Base-by-base conservation (phyloP, 192 early-diverging fungal species). In the Backusella tuberculispora region DNA sequence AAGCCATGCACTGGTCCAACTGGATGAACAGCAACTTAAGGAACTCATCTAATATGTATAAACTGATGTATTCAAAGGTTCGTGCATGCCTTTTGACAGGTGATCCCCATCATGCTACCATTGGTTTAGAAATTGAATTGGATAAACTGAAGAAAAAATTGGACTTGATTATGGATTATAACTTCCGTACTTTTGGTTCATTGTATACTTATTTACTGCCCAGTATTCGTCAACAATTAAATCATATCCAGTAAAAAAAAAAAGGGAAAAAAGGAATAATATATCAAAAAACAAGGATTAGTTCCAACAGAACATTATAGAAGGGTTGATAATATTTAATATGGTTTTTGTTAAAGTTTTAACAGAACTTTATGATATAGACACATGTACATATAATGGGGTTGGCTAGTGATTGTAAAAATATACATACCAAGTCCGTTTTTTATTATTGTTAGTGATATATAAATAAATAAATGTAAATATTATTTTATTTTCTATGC, bases 21-120 rank as follows among this genome's bases (percentile, higher is more conserved):
- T 75, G 74, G 75, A 63, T 76, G 34, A 56, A 63, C 15, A 69
- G 70, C 5, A 70, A 76, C 45, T 69, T 71, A 19, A 40, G 75
- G 8, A 63, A 60, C 4, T 46, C 46, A 19, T 75, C 74, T 12
- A 15, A 34, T 10, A 65, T 75, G 5, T 75, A 75, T 69, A 41
- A 26, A 9, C 29, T 75, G 3, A 68, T 75, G 66, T 69, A 75
- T 60, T 38, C 68, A 14, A 66, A 66, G 40, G 45, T 69, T 1
- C n/a, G 45, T 3, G 19, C 44, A 5, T 45, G 24, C 7, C 13
- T 69, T 10, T 44, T 74, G 0, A 41, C 64, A 7, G 24, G 43
- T 26, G 7, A 43, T 1, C 12, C 13, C 6, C n/a, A 48, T 8
- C 66, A 76, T 48, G 53, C 50, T 1, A 64, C 34, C 24, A 60